Evolutionary conservation across 2,329 filamentous ascomycete genomes (phyloP), one percentile per base, ranked within the genome.

Genomic region (Microdochium paspali): DNA sequence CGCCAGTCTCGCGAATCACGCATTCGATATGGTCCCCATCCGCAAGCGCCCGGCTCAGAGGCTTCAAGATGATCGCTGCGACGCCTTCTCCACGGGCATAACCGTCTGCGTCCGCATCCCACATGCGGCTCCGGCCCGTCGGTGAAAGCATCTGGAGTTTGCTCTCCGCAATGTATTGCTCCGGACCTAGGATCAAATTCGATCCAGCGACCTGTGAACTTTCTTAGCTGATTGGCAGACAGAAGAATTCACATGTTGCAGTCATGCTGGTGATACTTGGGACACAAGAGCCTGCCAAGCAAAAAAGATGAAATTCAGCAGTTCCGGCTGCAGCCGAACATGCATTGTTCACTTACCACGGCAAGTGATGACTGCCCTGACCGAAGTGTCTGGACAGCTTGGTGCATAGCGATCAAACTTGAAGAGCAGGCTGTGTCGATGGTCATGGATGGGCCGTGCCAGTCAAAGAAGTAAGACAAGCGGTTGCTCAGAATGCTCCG

Each of bases 391-490:
- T 59, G 55, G 7, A 61, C 57, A 9, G 58, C 63, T 18, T 57
- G 53, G 44, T 67, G 63, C 2, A 65, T 40, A 7, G 62, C 63
- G 25, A 61, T 50, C 13, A 73, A 51, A 44, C 61, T 66, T 1
- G 67, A 67, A 1, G 68, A 71, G 46, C 71, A 74, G 2, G 70
- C 71, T 0, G 71, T 73, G 31, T 73, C 68, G 15, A 74, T 61
- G 0, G 67, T 70, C 55, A 71, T 62, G 1, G 59, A 64, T 0
- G 70, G 65, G 1, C 70, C 66, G 7, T 59, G 53, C 57, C 61
- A 61, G 49, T 66, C 58, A 50, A 67, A 69, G 35, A 66, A 67
- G 30, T 58, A 54, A 3, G 56, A 56, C 2, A 57, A 26, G 1
- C 55, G 44, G 18, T 55, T 56, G 2, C 53, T 61, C 3, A 69